Conservation (phyloP, 352 stramenopile genomes). For the Phytophthora idaei region DNA sequence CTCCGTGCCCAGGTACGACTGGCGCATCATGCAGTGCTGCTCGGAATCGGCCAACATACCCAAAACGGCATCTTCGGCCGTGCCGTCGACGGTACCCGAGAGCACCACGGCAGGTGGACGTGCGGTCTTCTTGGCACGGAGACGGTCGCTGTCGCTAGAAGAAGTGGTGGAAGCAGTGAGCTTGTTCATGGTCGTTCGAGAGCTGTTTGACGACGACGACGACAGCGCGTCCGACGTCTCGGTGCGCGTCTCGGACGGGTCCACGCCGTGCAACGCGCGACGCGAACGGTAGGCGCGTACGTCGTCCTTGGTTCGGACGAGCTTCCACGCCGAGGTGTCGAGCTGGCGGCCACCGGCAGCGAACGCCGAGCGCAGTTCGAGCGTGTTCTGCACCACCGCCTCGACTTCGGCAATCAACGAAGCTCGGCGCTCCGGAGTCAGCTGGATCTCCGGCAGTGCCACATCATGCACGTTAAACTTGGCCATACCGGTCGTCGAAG, state of each 20-base stretch:
- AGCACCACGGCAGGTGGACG: slow-evolving; percentile 43
- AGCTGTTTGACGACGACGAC: slow-evolving; percentile 36
- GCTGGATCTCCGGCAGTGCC: slow-evolving; percentile 31
- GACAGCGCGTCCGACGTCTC: slow-evolving; percentile 31
- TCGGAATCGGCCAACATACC: slow-evolving; percentile 50
- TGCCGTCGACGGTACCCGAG: slow-evolving; percentile 43
- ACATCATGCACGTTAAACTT: slow-evolving; percentile 51
- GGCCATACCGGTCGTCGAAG: slow-evolving; percentile 25
- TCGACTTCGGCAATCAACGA: slow-evolving; percentile 37
- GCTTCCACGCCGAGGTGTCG: slow-evolving; percentile 44
- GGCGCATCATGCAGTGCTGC: slow-evolving; percentile 43
- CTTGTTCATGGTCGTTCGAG: slow-evolving; percentile 36
- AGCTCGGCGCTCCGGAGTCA: slow-evolving; percentile 29
- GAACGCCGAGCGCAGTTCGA: slow-evolving; percentile 43
- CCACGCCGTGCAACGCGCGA: slow-evolving; percentile 34
- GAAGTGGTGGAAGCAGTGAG: slow-evolving; percentile 25
- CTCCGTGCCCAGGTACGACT: slow-evolving; percentile 46
- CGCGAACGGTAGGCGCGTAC: slow-evolving; percentile 45
- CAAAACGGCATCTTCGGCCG: slow-evolving; percentile 50
- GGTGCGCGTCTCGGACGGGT: slow-evolving; percentile 22
- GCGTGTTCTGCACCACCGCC: slow-evolving; percentile 39
- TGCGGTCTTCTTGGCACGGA: slow-evolving; percentile 29
- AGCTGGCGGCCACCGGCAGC: slow-evolving; percentile 38
- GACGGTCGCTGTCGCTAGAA: slow-evolving; percentile 23
- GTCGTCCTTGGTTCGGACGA: slow-evolving; percentile 46